phyloP scores from a whole-genome alignment of 2,329 filamentous ascomycete species.

The Fusarium fracticaudum region DNA sequence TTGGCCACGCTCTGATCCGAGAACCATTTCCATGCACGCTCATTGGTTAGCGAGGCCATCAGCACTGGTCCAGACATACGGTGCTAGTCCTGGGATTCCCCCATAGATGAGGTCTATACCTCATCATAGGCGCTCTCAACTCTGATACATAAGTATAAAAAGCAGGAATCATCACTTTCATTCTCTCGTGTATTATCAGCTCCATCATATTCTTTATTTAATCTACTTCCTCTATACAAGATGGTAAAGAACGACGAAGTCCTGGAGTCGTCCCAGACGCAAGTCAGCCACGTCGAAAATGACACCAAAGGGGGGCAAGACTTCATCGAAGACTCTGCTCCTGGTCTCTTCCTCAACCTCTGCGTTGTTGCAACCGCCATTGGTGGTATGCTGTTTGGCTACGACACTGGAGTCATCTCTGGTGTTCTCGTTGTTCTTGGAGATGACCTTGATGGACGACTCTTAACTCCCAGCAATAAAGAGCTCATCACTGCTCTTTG shows the following conservation, averaged over 20 bases:
- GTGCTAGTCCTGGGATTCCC: not conserved
- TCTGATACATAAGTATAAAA: not conserved
- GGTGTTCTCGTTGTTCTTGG: slow-evolving; percentile 42
- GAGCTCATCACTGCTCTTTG: slow-evolving; percentile 62
- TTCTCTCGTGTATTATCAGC: not conserved
- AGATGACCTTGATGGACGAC: slow-evolving; percentile 48
- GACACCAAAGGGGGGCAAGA: not conserved
- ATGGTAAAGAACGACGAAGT: not conserved
- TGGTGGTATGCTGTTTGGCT: slow-evolving; percentile 14
- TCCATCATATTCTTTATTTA: not conserved
- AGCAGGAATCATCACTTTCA: not conserved
- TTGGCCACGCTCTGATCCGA: not conserved
- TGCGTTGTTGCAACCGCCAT: not conserved
- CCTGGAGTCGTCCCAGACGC: not conserved
- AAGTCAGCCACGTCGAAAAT: not conserved
- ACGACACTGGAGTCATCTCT: slow-evolving; percentile 51
- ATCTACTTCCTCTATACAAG: not conserved
- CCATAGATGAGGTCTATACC: not conserved
- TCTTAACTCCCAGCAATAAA: slow-evolving; percentile 52
- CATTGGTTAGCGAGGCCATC: not conserved
- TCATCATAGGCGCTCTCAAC: not conserved
- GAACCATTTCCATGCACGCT: not conserved
- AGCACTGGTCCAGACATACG: not conserved
- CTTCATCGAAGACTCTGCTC: not conserved
- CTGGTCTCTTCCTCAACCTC: not conserved